phyloP scores from a whole-genome alignment of 148 eudicot genomes.

The Suaeda aralocaspica region DNA sequence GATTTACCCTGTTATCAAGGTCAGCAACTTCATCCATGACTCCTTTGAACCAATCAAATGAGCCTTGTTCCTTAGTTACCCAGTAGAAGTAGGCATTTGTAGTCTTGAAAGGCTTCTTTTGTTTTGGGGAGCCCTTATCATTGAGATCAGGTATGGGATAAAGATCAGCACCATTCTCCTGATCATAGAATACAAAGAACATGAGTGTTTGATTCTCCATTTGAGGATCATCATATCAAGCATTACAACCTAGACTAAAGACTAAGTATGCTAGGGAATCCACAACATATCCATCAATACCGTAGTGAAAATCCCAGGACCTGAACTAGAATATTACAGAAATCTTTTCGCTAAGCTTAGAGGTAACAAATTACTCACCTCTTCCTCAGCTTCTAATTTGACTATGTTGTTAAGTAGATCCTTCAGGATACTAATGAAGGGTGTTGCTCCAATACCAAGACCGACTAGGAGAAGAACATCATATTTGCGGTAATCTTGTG shows the following conservation, averaged over 20 bases:
- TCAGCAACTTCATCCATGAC: constrained; percentile 96
- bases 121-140: constrained; percentile 35
- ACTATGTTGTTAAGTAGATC: constrained; percentile 84
- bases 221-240: too few species aligned
- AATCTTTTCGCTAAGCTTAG: too few species aligned
- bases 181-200: constrained; percentile 13
- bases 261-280: too few species aligned
- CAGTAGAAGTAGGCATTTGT: constrained; percentile 96
- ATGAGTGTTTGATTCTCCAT: background rate
- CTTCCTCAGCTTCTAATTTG: constrained; percentile 64
- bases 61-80: constrained; percentile 95
- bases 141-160: constrained; percentile 41
- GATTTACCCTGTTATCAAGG: constrained; percentile 76
- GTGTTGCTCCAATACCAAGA: constrained; percentile 95
- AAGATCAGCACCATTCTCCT: constrained; percentile 42
- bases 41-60: constrained; percentile 99
- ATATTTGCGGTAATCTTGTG: constrained; percentile 86
- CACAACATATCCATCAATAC: too few species aligned
- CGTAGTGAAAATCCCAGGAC: too few species aligned
- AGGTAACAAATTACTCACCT: constrained; percentile 54
- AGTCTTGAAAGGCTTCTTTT: constrained; percentile 63
- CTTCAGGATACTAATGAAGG: constrained; percentile 88
- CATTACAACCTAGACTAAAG: too few species aligned
- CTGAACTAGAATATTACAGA: too few species aligned
- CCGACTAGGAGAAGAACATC: constrained; percentile 92